These are phyloP conservation scores for Calocybe gambosa DNA, from an alignment of 1,284 basidiomycete species.

Conservation along the genomic window DNA sequence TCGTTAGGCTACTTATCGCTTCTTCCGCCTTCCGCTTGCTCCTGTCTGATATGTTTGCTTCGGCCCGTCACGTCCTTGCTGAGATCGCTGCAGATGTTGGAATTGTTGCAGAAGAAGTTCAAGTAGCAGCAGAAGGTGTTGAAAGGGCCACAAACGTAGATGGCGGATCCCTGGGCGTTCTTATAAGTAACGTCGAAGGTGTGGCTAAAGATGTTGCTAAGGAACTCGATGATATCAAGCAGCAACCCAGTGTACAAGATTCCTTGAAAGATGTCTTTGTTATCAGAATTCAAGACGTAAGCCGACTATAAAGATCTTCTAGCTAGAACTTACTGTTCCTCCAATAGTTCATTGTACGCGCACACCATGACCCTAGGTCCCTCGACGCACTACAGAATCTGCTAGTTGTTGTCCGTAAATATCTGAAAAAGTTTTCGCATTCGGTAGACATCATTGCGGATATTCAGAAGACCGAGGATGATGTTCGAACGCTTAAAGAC, in stretches of 20 bases:
- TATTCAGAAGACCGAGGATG: conserved; percentile 11
- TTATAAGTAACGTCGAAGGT: conserved; percentile 6
- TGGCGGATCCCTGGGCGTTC: conserved; percentile 3
- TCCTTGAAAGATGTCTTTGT: conserved; percentile 28
- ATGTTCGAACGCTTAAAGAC: conserved; percentile 11
- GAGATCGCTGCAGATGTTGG: conserved; percentile 32
- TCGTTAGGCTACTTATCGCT: conserved; percentile 32
- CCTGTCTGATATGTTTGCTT: conserved; percentile 31
- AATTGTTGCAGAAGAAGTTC: conserved; percentile 28
- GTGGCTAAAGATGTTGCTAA: conserved; percentile 20
- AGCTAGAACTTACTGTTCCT: background rate
- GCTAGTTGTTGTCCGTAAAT: conserved; percentile 35
- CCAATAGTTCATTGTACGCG: conserved; percentile 31
- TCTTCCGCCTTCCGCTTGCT: conserved; percentile 41
- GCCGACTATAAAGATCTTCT: conserved; percentile 3
- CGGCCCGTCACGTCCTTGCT: conserved; percentile 32
- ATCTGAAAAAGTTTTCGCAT: conserved; percentile 25
- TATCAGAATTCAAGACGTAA: conserved; percentile 33
- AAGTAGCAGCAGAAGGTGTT: conserved; percentile 24
- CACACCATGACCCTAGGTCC: conserved; percentile 33
- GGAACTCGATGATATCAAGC: conserved; percentile 9
- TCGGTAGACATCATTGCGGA: conserved; percentile 19
- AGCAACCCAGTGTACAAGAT: conserved; percentile 6
- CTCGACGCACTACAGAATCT: conserved; percentile 33
- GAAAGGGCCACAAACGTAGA: conserved; percentile 19